Evolutionary conservation across 352 stramenopile species (phyloP), one percentile per base, ranked within the genome.

Genomic region (Pythium chondricola): DNA sequence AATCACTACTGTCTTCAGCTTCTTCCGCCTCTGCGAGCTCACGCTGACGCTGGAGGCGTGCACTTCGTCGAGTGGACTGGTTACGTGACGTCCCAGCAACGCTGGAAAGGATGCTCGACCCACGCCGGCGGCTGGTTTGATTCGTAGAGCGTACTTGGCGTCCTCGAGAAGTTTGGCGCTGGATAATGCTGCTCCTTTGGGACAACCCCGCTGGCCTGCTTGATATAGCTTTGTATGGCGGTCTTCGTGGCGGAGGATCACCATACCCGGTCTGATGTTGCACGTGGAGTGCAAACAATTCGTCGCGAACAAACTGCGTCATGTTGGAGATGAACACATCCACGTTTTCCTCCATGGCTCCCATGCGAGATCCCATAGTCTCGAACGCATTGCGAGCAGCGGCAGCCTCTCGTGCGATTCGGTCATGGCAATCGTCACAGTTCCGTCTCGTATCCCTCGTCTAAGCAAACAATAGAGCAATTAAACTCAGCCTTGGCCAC

Each of bases 311-410:
- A 17, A 73, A 63, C 17, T 35, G 37, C 11, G 43, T 58, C 39
- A 73, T 61, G 27, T 61, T 58, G 13, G 40, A 17, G 14, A 59
- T 50, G 24, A 73, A 60, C 8, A 43, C 36, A 6, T 61, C 31
- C n/a, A 73, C 49, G 13, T 56, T 61, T 9, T 38, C 53, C 27
- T 73, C 64, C 47, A 73, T 59, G 30, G 41, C 30, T 5, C 32
- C 40, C 31, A 73, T 56, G 17, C 49, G 52, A 13, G 33, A 44
- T 3, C 59, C 37, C 20, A 73, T 63, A 7, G 20, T 30, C 26
- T 62, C 52, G n/a, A 67, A 52, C 14, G 46, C 52, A 7, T 36
- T 38, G 1, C 38, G 37, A 6, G 53, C 43, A 11, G 56, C 30
- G 9, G 21, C 24, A 16, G 40, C 44, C 33, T 72, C 60, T 7